These are phyloP conservation scores for Lasiodiplodia sp. DNA, from an alignment of 2,329 filamentous ascomycete genomes.

Conservation along the genomic window DNA sequence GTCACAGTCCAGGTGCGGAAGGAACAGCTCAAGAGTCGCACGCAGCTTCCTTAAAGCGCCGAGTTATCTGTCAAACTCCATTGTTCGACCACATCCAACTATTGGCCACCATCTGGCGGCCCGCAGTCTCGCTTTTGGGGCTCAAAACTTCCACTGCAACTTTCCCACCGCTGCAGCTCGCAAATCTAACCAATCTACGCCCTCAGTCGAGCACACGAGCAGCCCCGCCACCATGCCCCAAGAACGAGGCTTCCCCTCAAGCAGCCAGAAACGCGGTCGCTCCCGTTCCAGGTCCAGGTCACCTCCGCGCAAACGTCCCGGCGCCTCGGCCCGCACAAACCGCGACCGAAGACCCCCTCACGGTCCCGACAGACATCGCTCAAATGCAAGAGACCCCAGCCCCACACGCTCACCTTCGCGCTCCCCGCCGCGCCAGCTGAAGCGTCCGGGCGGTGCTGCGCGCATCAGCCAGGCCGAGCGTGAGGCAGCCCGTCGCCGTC, in stretches of 20 bases:
- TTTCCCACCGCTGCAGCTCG: background rate
- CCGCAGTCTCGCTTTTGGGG: background rate
- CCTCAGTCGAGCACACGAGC: background rate
- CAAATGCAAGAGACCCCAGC: conserved; percentile 13
- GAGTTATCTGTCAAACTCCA: background rate
- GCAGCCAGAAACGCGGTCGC: conserved; percentile 31
- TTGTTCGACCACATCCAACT: background rate
- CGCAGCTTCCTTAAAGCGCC: background rate
- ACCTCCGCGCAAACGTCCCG: conserved; percentile 46
- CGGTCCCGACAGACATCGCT: background rate
- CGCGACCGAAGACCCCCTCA: conserved; percentile 25
- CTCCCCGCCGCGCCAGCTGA: conserved; percentile 67
- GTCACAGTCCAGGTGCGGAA: conserved; percentile 17
- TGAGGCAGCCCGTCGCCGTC: conserved; percentile 68
- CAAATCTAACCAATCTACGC: background rate
- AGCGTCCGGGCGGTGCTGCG: conserved; percentile 60
- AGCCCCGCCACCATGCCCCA: conserved; percentile 25
- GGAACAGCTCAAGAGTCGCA: conserved; percentile 22
- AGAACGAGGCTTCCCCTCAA: conserved; percentile 26
- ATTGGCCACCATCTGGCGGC: background rate
- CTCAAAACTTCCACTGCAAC: background rate
- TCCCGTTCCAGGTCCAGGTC: conserved; percentile 44
- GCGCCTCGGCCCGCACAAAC: conserved; percentile 37
- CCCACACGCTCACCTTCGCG: conserved; percentile 36
- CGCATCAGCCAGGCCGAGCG: conserved; percentile 73